These are phyloP conservation scores for Pleurotus pulmonarius DNA, from an alignment of 768 basidiomycete genomes.

Conservation along the genomic window DNA sequence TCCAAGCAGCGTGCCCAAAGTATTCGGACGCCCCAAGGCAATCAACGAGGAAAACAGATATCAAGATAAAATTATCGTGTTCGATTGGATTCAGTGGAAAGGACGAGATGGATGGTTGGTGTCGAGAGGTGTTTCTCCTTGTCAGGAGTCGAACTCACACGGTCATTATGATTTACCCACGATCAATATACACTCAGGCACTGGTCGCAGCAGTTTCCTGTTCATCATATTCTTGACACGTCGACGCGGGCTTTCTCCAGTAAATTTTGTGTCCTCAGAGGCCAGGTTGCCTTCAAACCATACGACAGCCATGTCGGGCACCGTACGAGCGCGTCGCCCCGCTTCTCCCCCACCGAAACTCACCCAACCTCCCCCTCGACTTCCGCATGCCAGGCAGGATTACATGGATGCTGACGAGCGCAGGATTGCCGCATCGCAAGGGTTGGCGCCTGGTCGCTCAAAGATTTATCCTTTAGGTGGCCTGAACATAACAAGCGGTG, in stretches of 20 bases:
- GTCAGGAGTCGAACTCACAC: too few species aligned
- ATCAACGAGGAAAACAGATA: too few species aligned
- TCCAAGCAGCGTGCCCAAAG: too few species aligned
- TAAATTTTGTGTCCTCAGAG: neutral
- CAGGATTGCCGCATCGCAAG: constrained; percentile 65
- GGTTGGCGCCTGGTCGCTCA: constrained; percentile 48
- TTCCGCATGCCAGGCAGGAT: constrained; percentile 62
- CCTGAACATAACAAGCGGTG: constrained; percentile 60
- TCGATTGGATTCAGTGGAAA: too few species aligned
- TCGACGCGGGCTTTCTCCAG: neutral
- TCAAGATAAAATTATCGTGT: too few species aligned
- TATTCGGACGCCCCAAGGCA: too few species aligned
- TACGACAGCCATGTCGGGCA: constrained; percentile 34
- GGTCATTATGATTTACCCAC: too few species aligned
- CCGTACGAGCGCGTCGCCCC: constrained; percentile 64
- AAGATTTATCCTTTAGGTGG: constrained; percentile 53
- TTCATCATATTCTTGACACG: constrained; percentile 1
- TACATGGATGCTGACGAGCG: constrained; percentile 74
- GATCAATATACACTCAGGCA: too few species aligned
- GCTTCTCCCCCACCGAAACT: constrained; percentile 60
- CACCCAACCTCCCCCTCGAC: constrained; percentile 43
- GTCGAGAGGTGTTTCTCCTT: too few species aligned
- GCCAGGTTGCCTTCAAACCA: constrained; percentile 4
- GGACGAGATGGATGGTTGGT: too few species aligned
- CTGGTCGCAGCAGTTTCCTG: too few species aligned